Percentiles rank a stretch among this genome's conserved stretches.
Conservation (phyloP, 2,329 filamentous ascomycete species). For the Trichoderma harzianum region DNA sequence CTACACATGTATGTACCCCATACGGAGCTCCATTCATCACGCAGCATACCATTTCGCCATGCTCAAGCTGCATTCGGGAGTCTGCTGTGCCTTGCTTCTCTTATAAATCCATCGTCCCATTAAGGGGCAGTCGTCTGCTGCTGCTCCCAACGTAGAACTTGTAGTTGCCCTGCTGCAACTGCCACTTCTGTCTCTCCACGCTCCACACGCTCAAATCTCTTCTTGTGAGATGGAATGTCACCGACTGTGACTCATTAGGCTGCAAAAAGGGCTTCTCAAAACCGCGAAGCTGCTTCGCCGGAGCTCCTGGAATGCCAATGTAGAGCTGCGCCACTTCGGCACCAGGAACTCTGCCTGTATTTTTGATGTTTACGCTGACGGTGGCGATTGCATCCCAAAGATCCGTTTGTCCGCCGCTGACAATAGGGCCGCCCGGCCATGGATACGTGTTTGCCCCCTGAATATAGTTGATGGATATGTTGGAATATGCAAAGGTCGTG, state of each 20-base stretch:
- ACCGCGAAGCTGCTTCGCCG: conserved; percentile 59
- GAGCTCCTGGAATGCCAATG: conserved; percentile 44
- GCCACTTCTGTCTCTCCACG: conserved; percentile 58
- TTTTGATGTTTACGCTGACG: conserved; percentile 39
- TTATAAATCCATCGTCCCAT: conserved; percentile 26
- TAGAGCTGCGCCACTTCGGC: conserved; percentile 51
- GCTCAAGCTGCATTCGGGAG: not conserved
- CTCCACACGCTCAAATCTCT: conserved; percentile 68
- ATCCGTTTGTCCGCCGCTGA: conserved; percentile 44
- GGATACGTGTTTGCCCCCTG: conserved; percentile 26
- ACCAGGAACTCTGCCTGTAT: conserved; percentile 41
- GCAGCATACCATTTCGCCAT: not conserved
- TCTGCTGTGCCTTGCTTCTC: not conserved
- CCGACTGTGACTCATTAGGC: conserved; percentile 40
- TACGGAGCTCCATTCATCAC: not conserved
- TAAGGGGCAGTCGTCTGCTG: conserved; percentile 43
- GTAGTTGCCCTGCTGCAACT: conserved; percentile 45
- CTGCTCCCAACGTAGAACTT: conserved; percentile 45
- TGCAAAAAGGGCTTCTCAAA: conserved; percentile 59
- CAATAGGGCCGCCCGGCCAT: conserved; percentile 39
- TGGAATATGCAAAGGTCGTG: conserved; percentile 49
- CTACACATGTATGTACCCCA: not conserved
- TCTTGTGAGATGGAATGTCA: conserved; percentile 54
- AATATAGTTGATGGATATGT: conserved; percentile 36
- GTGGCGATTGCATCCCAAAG: conserved; percentile 46